Base-by-base conservation (phyloP, 495 filamentous ascomycete species). In the Gamarada debralockiae region DNA sequence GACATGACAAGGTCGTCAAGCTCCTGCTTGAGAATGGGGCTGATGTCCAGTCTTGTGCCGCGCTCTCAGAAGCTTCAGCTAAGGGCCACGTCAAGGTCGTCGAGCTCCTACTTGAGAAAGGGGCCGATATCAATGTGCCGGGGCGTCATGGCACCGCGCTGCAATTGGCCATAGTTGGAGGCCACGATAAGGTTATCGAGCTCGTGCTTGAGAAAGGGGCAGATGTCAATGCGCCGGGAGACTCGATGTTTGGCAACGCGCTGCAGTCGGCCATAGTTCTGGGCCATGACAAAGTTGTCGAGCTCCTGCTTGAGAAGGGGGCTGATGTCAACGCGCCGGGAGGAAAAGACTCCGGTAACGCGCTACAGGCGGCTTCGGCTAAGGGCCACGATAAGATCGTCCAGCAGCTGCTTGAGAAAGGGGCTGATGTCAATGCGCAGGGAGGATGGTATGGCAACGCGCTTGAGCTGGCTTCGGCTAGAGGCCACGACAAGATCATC, bases 81-180 rank as follows among this genome's bases (percentile, higher is more conserved):
- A 14, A 0, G 38, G 62, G 63, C 13, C 45, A 62, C 23, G 23
- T 50, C 4, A 27, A 54, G 29, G 61, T 65, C 18, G 62, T 64
- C 8, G 2, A 63, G 45, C 48, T 58, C 9, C 46, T 71, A 8
- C 13, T 71, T 17, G 47, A 56, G 20, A 46, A 62, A 29, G 54
- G 48, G 7, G 53, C 53, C 17, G 47, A 56, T 22, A 47, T 50
- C 15, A 36, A 56, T 37, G 5, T 5, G 31, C 20, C 20, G 6
- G 44, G 44, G 10, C 0, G 20, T 14, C 54, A 51, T 46, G 46
- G 21, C 21, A 58, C 18, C 45, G 61, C 61, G 3, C 53, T 65
- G 13, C 48, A 61, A 27, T 48, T 51, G 4, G 59, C 61, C 29
- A 49, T 36, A 15, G 14, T 17, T 18, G 3, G 14, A 17, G 52